Percentiles rank a stretch among this genome's conserved stretches.
phyloP scores from a whole-genome alignment of 73 alveolate genomes.

The Paramecium sonneborni region DNA sequence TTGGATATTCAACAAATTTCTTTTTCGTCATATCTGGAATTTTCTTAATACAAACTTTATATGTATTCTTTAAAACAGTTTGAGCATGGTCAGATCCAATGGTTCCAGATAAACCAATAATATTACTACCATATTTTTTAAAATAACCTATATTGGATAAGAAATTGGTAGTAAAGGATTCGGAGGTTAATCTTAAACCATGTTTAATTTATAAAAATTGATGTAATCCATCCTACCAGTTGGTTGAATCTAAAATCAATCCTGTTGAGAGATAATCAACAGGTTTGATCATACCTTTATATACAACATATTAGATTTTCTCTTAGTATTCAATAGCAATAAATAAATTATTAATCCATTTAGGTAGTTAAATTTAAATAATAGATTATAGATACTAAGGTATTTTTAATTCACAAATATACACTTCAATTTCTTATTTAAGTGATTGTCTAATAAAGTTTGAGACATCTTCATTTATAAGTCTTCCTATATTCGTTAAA shows the following conservation, averaged over 20 bases:
- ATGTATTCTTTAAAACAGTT: neutral
- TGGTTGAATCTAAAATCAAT: neutral
- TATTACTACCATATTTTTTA: neutral
- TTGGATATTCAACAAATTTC: neutral
- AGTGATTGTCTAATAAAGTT: too few species aligned
- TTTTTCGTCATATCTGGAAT: neutral
- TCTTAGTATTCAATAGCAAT: neutral
- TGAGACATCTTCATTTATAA: too few species aligned
- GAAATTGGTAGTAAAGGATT: constrained; percentile 25
- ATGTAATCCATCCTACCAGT: constrained; percentile 62
- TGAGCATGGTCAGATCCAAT: constrained; percentile 6
- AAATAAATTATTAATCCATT: constrained; percentile 15
- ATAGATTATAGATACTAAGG: neutral
- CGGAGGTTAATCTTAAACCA: neutral
- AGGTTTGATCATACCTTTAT: neutral
- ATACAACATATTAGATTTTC: neutral
- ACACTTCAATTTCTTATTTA: too few species aligned
- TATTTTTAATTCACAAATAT: too few species aligned
- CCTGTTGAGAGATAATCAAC: constrained; percentile 34
- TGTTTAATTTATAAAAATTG: constrained; percentile 26
- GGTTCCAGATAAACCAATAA: constrained; percentile 53
- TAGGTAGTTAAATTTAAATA: neutral
- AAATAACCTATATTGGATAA: constrained; percentile 33
- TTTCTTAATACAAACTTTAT: neutral
- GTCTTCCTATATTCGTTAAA: too few species aligned